Conservation (phyloP, 2,329 filamentous ascomycete species). For the Fusarium lyarnte region DNA sequence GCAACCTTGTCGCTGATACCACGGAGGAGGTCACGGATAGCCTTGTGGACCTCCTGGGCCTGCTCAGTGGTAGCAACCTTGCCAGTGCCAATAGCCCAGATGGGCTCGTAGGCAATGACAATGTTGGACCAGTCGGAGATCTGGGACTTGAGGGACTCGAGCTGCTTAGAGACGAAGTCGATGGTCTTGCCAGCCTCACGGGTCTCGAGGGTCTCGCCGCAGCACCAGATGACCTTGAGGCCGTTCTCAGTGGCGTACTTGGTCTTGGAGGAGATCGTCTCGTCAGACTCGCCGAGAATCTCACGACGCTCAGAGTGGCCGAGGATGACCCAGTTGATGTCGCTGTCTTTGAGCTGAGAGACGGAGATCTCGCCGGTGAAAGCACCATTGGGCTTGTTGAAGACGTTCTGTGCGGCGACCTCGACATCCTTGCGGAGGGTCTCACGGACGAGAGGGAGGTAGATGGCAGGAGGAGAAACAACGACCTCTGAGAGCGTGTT, state of each 20-base stretch:
- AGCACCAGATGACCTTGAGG: constrained; percentile 93
- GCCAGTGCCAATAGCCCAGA: constrained; percentile 96
- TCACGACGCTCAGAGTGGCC: constrained; percentile 96
- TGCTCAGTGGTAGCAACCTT: constrained; percentile 90
- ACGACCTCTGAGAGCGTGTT: constrained; percentile 77
- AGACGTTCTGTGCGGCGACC: constrained; percentile 96
- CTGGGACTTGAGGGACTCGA: constrained; percentile 81
- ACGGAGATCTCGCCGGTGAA: constrained; percentile 98
- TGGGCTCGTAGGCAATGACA: constrained; percentile 97
- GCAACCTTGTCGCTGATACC: constrained; percentile 78
- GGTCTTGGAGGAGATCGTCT: constrained; percentile 90
- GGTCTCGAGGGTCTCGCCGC: constrained; percentile 94
- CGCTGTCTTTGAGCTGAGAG: constrained; percentile 87
- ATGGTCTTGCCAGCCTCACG: constrained; percentile 88
- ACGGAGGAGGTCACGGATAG: constrained; percentile 89
- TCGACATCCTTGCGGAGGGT: constrained; percentile 79
- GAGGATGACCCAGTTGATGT: constrained; percentile 88
- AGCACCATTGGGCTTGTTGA: constrained; percentile 94
- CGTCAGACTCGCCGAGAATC: constrained; percentile 86
- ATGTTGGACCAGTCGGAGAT: constrained; percentile 91
- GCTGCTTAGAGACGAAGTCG: constrained; percentile 84
- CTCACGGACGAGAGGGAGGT: constrained; percentile 87
- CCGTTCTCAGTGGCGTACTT: constrained; percentile 90
- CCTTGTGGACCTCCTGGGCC: constrained; percentile 93
- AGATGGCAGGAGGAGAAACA: constrained; percentile 88